Conservation (phyloP, 1,139 yeast species). For the Petasospora rhodanensis region DNA sequence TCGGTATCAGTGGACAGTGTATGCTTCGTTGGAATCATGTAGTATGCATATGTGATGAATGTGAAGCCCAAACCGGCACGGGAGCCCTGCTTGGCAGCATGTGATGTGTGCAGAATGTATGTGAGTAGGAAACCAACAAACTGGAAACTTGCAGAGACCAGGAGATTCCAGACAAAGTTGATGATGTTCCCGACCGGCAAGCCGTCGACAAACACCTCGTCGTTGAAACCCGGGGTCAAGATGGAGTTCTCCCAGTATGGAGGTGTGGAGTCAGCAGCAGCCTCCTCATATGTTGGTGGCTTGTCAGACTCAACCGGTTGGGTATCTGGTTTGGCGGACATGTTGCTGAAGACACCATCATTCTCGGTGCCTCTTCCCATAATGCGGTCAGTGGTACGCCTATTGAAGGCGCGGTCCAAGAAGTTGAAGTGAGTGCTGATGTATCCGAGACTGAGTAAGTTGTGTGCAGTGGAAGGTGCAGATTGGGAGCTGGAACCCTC, state of each 20-base stretch:
- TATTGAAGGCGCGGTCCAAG: conserved; percentile 31
- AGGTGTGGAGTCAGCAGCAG: conserved; percentile 91
- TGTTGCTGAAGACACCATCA: conserved; percentile 91
- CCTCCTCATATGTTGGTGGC: conserved; percentile 96
- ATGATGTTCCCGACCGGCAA: conserved; percentile 93
- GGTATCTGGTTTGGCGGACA: conserved; percentile 77
- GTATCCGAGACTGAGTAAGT: conserved; percentile 9
- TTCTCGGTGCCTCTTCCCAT: conserved; percentile 48
- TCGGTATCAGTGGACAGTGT: conserved; percentile 27
- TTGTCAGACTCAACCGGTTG: conserved; percentile 41
- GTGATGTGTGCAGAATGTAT: conserved; percentile 88
- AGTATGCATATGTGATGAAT: conserved; percentile 70
- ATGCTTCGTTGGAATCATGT: conserved; percentile 48
- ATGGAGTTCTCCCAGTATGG: conserved; percentile 96
- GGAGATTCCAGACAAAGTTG: conserved; percentile 83
- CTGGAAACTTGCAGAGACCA: conserved; percentile 87
- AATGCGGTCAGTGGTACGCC: conserved; percentile 7
- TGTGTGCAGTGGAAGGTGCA: not conserved
- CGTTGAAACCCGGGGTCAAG: conserved; percentile 74
- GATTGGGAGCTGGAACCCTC: not conserved
- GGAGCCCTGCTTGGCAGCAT: conserved; percentile 95
- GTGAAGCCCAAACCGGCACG: conserved; percentile 90
- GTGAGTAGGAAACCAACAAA: conserved; percentile 90
- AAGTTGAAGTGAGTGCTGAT: conserved; percentile 30
- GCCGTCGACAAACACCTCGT: conserved; percentile 92